A percentile compares a stretch with the other conserved stretches of the same genome.
These are phyloP conservation scores for Protomyces macrosporus DNA, from an alignment of 1,139 yeast genomes.

Conservation along the genomic window DNA sequence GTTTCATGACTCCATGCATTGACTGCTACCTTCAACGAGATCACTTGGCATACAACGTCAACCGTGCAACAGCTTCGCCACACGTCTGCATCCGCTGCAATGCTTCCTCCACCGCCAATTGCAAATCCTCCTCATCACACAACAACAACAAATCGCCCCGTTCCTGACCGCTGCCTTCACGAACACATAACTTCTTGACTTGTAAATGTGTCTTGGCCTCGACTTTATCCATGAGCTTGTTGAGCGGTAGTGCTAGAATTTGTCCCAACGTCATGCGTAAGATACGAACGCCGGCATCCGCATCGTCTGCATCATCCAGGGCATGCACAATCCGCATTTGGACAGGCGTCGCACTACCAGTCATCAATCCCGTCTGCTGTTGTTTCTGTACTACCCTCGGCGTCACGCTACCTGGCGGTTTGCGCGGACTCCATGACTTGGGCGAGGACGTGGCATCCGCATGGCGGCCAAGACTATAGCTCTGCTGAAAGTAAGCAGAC, in stretches of 20 bases:
- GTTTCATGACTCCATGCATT: too few species aligned
- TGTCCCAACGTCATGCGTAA: neutral
- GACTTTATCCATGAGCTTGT: neutral
- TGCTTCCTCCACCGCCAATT: neutral
- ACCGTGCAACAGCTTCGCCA: neutral
- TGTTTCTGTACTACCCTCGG: too few species aligned
- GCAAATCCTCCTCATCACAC: neutral
- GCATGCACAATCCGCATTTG: neutral
- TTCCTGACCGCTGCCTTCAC: neutral
- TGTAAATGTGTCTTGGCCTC: neutral
- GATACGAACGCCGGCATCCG: neutral
- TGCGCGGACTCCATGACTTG: neutral
- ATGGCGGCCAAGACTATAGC: neutral
- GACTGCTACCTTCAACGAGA: too few species aligned
- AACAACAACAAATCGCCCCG: neutral
- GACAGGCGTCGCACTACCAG: neutral
- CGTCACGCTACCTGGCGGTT: neutral
- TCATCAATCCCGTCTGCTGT: neutral
- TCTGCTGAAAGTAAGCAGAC: neutral
- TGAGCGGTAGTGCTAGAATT: neutral
- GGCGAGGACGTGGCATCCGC: neutral
- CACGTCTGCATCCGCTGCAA: neutral
- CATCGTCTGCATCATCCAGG: neutral
- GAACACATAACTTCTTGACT: neutral
- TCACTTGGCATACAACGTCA: neutral